Conservation (phyloP, 257 asterid genomes). For the Plectranthus barbatus region DNA sequence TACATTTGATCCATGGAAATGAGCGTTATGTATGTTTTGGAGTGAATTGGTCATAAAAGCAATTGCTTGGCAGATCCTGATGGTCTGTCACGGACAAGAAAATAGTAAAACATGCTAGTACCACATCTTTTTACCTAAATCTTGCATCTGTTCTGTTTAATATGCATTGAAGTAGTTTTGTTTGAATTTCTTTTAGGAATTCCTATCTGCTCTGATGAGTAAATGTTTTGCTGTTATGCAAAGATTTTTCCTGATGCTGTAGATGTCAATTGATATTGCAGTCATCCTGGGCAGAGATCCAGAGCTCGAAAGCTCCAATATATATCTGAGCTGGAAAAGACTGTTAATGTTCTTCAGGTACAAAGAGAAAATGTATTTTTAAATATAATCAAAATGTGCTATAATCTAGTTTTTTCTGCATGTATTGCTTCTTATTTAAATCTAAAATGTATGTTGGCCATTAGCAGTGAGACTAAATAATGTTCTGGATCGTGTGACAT, state of each 20-base stretch:
- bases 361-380: background rate
- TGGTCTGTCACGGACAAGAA: background rate
- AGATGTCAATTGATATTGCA: slow-evolving; percentile 20
- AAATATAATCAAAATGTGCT: too few species aligned
- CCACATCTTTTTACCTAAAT: background rate
- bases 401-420: background rate
- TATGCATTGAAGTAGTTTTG: background rate
- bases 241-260: slow-evolving; percentile 2
- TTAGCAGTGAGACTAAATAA: background rate
- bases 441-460: too few species aligned
- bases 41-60: background rate
- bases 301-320: slow-evolving; percentile 76
- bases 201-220: background rate
- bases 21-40: background rate
- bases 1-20: background rate
- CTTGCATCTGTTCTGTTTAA: background rate
- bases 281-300: slow-evolving; percentile 84
- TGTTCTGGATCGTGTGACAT: background rate
- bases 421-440: background rate
- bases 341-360: slow-evolving; percentile 62
- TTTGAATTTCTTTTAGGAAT: background rate
- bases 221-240: too few species aligned
- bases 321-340: slow-evolving; percentile 72
- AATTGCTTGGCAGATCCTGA: background rate
- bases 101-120: background rate